phyloP scores from a whole-genome alignment of 208 protist species.

The Acanthamoeba triangularis region DNA sequence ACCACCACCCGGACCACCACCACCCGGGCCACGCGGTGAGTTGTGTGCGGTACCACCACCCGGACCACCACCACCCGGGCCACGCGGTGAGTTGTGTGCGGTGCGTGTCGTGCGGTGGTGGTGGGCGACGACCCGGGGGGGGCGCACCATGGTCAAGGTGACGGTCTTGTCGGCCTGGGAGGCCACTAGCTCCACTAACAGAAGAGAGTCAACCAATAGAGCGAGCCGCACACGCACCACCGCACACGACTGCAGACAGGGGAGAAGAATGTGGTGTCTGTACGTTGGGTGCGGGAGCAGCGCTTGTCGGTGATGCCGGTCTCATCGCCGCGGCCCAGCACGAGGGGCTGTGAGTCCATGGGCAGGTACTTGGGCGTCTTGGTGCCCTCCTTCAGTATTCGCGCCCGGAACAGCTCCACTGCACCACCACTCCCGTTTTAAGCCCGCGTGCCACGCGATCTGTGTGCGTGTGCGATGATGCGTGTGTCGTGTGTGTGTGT shows the following conservation, averaged over 20 bases:
- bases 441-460: background rate
- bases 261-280: too few relatives aligned
- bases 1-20: background rate
- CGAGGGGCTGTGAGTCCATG: background rate
- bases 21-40: background rate
- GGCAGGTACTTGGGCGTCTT: constrained; percentile 71
- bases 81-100: background rate
- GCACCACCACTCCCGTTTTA: background rate
- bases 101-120: background rate
- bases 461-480: background rate
- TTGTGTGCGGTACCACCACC: background rate
- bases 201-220: background rate
- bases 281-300: constrained; percentile 51
- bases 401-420: constrained; percentile 65
- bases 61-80: too few relatives aligned
- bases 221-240: too few relatives aligned
- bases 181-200: background rate
- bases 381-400: constrained; percentile 48
- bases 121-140: too few relatives aligned
- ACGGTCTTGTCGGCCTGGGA: constrained; percentile 40
- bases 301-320: constrained; percentile 76
- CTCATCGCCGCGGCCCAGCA: constrained; percentile 24
- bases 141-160: constrained; percentile 9
- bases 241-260: background rate
- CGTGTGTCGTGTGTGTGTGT: background rate